Percentiles rank a stretch among this genome's conserved stretches.
These are phyloP conservation scores for Aspergillus sp. DNA, from an alignment of 2,329 filamentous ascomycete species.

Conservation along the genomic window DNA sequence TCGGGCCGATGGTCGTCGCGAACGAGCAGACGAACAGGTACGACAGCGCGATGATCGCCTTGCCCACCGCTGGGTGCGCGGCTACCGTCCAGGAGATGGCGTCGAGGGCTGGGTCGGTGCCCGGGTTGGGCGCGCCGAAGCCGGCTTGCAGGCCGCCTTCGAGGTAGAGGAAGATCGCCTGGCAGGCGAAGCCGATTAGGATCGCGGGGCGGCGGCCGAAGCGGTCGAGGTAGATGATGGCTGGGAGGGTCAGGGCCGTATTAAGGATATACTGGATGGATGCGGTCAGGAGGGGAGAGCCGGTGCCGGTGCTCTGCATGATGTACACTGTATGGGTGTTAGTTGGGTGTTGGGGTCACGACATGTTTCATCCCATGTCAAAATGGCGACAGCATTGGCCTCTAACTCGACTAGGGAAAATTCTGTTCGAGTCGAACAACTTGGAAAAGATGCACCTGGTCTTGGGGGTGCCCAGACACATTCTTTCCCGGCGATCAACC, in stretches of 20 bases:
- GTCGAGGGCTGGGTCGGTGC: constrained; percentile 7
- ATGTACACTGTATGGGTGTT: constrained; percentile 38
- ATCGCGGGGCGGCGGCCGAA: constrained; percentile 70
- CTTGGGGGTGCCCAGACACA: too few relatives aligned
- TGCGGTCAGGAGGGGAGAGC: constrained; percentile 61
- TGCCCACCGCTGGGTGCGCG: constrained; percentile 18
- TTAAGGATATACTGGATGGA: constrained; percentile 75
- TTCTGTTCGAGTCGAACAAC: too few relatives aligned
- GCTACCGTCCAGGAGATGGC: constrained; percentile 21
- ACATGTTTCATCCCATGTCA: too few relatives aligned
- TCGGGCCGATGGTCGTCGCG: constrained; percentile 24
- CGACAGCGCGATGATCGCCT: constrained; percentile 25
- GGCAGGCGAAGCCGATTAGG: constrained; percentile 61
- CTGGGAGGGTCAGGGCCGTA: constrained; percentile 72
- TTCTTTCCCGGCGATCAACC: too few relatives aligned
- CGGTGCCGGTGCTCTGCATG: constrained; percentile 63
- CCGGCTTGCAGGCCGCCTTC: constrained; percentile 38
- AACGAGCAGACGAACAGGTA: constrained; percentile 28
- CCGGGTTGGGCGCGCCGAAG: constrained; percentile 8
- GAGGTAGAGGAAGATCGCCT: constrained; percentile 47
- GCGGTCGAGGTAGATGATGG: constrained; percentile 68
- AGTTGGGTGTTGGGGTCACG: too few relatives aligned
- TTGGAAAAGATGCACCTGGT: too few relatives aligned
- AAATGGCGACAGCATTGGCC: too few relatives aligned
- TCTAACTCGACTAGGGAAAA: too few relatives aligned